These are phyloP conservation scores for Monosporascus sp. DNA, from an alignment of 2,329 filamentous ascomycete genomes.

Conservation along the genomic window DNA sequence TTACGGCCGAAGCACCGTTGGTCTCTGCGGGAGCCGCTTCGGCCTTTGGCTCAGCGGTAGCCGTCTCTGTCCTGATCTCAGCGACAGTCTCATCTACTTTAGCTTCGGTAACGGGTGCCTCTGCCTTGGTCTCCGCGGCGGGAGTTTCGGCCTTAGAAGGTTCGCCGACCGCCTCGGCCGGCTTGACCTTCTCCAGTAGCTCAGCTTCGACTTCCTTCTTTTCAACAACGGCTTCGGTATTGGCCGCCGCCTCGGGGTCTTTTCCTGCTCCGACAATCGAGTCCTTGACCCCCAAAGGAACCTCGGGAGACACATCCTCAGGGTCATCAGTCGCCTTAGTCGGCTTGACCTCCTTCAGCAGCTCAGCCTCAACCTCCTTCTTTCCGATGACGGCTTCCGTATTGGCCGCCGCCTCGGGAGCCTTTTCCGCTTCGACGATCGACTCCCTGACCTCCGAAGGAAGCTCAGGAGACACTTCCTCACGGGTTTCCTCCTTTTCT, in stretches of 20 bases:
- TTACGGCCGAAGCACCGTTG: conserved; percentile 13
- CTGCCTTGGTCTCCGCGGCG: conserved; percentile 1
- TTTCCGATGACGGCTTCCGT: conserved; percentile 68
- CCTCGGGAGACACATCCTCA: conserved; percentile 42
- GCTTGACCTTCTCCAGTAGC: conserved; percentile 59
- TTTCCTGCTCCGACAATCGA: conserved; percentile 53
- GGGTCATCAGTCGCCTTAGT: too few relatives aligned
- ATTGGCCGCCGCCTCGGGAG: conserved; percentile 67
- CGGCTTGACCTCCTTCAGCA: conserved; percentile 57
- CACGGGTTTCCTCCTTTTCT: conserved; percentile 34
- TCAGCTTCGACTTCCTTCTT: conserved; percentile 72
- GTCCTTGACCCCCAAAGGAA: conserved; percentile 52
- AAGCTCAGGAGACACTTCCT: conserved; percentile 45
- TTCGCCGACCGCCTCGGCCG: conserved; percentile 28
- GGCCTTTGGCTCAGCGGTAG: conserved; percentile 7
- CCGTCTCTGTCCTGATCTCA: conserved; percentile 10
- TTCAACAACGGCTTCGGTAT: conserved; percentile 63
- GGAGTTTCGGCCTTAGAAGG: conserved; percentile 9
- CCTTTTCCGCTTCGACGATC: conserved; percentile 50
- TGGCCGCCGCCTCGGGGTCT: conserved; percentile 66
- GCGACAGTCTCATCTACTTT: neutral
- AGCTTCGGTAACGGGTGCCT: neutral
- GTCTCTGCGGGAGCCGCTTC: conserved; percentile 9
- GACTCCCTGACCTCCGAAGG: conserved; percentile 54
- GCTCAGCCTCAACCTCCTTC: conserved; percentile 66